A percentile compares a stretch with the other conserved stretches of the same genome.
These are phyloP conservation scores for Coccomyxa sp. DNA, from an alignment of 139 green algal species.

Conservation along the genomic window DNA sequence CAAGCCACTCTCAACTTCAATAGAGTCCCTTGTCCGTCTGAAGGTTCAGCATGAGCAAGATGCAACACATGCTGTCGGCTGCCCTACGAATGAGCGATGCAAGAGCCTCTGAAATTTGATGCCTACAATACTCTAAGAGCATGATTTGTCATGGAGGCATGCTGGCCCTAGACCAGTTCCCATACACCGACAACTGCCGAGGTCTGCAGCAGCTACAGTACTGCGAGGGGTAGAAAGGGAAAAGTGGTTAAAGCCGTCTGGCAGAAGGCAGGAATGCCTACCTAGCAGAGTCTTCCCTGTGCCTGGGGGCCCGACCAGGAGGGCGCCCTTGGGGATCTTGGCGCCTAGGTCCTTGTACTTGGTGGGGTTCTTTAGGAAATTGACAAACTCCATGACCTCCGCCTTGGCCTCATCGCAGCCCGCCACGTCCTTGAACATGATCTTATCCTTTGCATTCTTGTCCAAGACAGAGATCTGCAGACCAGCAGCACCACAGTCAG, in stretches of 20 bases:
- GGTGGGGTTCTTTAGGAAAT: constrained; percentile 78
- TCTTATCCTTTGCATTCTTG: constrained; percentile 87
- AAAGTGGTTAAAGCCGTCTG: too few relatives aligned
- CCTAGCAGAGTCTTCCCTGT: constrained; percentile 9
- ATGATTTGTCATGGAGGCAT: background rate
- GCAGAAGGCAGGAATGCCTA: too few relatives aligned
- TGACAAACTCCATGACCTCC: constrained; percentile 98
- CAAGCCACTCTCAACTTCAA: too few relatives aligned
- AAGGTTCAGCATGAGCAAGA: too few relatives aligned
- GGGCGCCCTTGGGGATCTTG: constrained; percentile 89
- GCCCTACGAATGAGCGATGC: too few relatives aligned
- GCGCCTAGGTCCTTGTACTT: constrained; percentile 83
- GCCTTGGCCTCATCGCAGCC: constrained; percentile 95
- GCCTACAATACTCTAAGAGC: too few relatives aligned
- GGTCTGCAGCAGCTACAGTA: too few relatives aligned
- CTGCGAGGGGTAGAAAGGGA: too few relatives aligned
- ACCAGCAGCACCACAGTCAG: background rate
- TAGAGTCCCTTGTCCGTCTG: too few relatives aligned
- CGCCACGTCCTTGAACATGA: constrained; percentile 91
- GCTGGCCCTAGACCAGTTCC: background rate
- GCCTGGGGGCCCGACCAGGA: constrained; percentile 82
- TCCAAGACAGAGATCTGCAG: constrained; percentile 64
- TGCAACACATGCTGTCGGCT: too few relatives aligned
- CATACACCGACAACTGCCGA: too few relatives aligned
- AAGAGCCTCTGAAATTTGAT: too few relatives aligned